Percentiles rank a stretch among this genome's conserved stretches.
Conservation (phyloP, 1,284 basidiomycete species). For the Moesziomyces globuligerus region DNA sequence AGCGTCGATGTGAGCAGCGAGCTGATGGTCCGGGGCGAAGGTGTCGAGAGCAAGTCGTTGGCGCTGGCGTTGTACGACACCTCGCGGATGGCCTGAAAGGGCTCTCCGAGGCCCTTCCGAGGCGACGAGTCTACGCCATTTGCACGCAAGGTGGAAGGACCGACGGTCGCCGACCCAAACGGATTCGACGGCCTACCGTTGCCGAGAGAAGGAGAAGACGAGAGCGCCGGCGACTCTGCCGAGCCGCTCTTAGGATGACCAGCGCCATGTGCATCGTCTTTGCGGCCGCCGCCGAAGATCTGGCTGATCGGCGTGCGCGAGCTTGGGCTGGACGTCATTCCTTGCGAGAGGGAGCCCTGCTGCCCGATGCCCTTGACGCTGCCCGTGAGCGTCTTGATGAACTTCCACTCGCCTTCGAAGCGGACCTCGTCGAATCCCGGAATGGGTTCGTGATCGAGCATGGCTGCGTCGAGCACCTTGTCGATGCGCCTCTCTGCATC, state of each 20-base stretch:
- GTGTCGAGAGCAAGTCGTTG: constrained; percentile 41
- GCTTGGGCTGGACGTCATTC: constrained; percentile 39
- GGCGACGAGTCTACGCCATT: constrained; percentile 18
- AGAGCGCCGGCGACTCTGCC: constrained; percentile 5
- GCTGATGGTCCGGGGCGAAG: constrained; percentile 75
- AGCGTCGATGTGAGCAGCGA: constrained; percentile 88
- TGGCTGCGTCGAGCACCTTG: constrained; percentile 80
- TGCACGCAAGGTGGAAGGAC: constrained; percentile 21
- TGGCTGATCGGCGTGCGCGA: constrained; percentile 46
- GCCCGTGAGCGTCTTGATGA: constrained; percentile 57
- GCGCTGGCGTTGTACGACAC: constrained; percentile 45
- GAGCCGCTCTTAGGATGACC: background rate
- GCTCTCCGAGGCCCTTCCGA: constrained; percentile 20
- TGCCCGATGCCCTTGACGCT: constrained; percentile 53
- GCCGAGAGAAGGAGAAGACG: constrained; percentile 31
- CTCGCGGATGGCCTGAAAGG: constrained; percentile 36
- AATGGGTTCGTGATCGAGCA: constrained; percentile 84
- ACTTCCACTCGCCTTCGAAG: constrained; percentile 91
- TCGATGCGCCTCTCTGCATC: constrained; percentile 90
- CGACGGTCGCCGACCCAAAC: constrained; percentile 21
- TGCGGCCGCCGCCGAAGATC: constrained; percentile 41
- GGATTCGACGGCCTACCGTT: constrained; percentile 22
- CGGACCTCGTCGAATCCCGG: constrained; percentile 82
- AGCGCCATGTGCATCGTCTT: constrained; percentile 3
- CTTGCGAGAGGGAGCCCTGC: constrained; percentile 17